Evolutionary conservation across 352 stramenopile genomes (phyloP), one percentile per base, ranked within the genome.

Genomic region (Poterioochromonas sp.): DNA sequence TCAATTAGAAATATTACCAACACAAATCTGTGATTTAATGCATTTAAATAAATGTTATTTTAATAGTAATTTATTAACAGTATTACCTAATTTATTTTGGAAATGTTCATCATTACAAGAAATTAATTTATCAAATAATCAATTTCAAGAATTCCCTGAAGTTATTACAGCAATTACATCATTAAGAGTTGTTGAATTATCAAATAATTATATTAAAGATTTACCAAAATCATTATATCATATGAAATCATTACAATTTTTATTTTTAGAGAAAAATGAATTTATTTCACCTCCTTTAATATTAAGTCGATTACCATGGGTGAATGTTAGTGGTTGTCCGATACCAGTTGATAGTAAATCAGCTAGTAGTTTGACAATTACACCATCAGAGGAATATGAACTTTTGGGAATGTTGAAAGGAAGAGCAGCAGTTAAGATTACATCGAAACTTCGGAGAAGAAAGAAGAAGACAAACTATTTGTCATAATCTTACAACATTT

Each of bases 201-300:
- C 11, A n/a, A 12, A 29, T 3, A 71, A 71, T 49, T 2, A 43
- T 26, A 44, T 71, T 26, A n/a, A 11, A 32, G 26, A 20, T n/a
- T 43, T 71, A 5, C 62, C 62, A 49, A 71, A 41, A 29, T 8
- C 15, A 43, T 32, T 71, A 49, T 29, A 49, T 39, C 8, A 65
- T 29, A 65, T 65, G 54, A 32, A 39, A 65, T 65, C 54, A 39
- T 65, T 65, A 39, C 11, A 5, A 39, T 65, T 65, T 32, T 65
- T 65, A 39, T 5, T 29, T 65, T 65, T 65, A 39, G 8, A 11
- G 26, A 39, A 65, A 12, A 65, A 65, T 65, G 11, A 32, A 15
- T 35, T 65, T 32, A 65, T 58, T 15, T 58, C 47, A 58, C 47
- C 47, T 26, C 47, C 47, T 15, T 26, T 26, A 26, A 26, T 58